Evolutionary conservation across 768 basidiomycete genomes (phyloP), one percentile per base, ranked within the genome.

Genomic region (Collybiopsis confluens): DNA sequence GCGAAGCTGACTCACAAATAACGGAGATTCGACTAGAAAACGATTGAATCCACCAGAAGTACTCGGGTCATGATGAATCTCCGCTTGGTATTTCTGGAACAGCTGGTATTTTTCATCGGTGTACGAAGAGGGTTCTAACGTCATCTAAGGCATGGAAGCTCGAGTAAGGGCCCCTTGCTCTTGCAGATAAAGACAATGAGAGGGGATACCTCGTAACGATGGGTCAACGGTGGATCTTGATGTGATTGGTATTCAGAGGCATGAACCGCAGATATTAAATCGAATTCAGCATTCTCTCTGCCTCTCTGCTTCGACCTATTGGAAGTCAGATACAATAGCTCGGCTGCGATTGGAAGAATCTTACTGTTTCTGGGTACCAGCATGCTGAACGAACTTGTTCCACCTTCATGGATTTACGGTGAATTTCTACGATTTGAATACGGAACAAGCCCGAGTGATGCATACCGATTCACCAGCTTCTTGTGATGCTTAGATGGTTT

Each of bases 81-180:
- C 73, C 27, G 65, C 67, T 65, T 94, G 96, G 67, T 98, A 98
- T 55, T 77, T 76, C 62, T 79, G 67, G 63, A 78, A 98, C 16
- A 98, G 76, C 5, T 70, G 73, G 64, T 81, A 96, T 64, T 96
- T 96, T 71, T 98, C 93, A 2, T 75, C 63, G 0, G 86, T 88
- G 62, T 74, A 93, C 13, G 82, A 80, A 1, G 94, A 81, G 4
- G 83, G 85, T 62, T 93, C 92, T 6, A 97, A 69, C 1, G 72
- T 79, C 16, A 88, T 82, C 92, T 95, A 52, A n/a, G n/a, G n/a
- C 28, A 20, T 15, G 49, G 5, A 33, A 20, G 9, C 1, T 23
- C 35, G 21, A 28, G 23, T 6, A 18, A n/a, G 18, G 18, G 4
- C 18, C 24, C 33, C 30, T 33, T 33, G 5, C 30, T 6, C 13